These are phyloP conservation scores for Diaporthe citrichinensis DNA, from an alignment of 2,329 filamentous ascomycete genomes.

Conservation along the genomic window DNA sequence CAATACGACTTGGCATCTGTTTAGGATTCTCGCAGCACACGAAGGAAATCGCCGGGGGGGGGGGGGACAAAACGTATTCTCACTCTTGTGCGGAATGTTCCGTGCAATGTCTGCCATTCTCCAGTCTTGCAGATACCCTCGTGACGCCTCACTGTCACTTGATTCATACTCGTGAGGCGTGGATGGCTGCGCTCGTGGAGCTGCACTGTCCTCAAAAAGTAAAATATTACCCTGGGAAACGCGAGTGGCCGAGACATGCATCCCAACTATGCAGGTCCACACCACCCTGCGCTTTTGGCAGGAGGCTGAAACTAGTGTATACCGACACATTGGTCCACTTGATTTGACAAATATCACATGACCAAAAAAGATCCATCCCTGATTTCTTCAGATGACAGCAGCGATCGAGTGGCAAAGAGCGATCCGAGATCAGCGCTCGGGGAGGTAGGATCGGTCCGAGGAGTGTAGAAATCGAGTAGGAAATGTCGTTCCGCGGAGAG, in stretches of 20 bases:
- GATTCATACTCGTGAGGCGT: neutral
- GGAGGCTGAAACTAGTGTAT: slow-evolving; percentile 5
- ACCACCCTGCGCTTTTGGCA: neutral
- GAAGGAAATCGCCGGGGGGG: neutral
- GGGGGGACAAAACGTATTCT: too few relatives aligned
- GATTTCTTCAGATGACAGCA: neutral
- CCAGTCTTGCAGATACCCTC: neutral
- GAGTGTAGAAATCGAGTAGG: too few relatives aligned
- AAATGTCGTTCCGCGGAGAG: too few relatives aligned
- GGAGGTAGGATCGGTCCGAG: neutral
- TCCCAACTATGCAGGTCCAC: neutral
- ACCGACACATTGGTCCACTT: neutral
- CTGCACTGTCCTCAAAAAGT: neutral
- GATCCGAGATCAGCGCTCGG: neutral
- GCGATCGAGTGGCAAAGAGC: neutral
- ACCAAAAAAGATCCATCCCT: neutral
- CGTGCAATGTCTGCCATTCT: neutral
- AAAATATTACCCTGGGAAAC: neutral
- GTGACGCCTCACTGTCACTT: neutral
- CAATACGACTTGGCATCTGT: neutral
- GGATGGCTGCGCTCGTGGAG: neutral
- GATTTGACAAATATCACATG: neutral
- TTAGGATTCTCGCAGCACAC: too few relatives aligned
- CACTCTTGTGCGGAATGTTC: neutral
- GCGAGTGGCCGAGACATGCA: neutral